A percentile compares a stretch with the other conserved stretches of the same genome.
These are phyloP conservation scores for Tetradesmus obliquus DNA, from an alignment of 139 green algal species.

Conservation along the genomic window DNA sequence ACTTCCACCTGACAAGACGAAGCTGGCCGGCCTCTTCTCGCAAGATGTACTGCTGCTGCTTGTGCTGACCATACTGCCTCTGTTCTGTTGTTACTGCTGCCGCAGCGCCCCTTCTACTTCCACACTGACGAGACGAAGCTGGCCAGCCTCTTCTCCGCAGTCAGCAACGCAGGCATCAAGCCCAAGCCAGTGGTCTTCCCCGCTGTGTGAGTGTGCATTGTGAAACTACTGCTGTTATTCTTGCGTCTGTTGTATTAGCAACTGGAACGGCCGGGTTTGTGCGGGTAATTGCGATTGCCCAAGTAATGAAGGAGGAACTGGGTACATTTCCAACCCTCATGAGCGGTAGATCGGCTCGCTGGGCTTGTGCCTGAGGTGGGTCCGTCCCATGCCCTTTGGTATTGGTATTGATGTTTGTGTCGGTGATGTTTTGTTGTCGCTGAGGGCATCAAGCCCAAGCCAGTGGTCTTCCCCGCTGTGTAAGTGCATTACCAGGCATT, in stretches of 20 bases:
- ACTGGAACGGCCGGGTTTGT: neutral
- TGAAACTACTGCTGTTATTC: neutral
- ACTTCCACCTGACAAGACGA: conserved; percentile 19
- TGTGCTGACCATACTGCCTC: neutral
- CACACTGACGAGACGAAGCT: conserved; percentile 41
- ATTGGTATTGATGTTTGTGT: too few relatives aligned
- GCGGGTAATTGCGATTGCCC: too few relatives aligned
- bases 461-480: too few relatives aligned
- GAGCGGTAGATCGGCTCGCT: too few relatives aligned
- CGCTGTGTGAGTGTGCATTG: conserved; percentile 1
- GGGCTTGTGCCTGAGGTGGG: too few relatives aligned
- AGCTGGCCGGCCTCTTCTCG: neutral
- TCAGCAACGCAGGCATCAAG: conserved; percentile 6
- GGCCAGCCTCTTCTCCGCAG: neutral
- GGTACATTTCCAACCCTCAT: too few relatives aligned
- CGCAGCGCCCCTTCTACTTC: conserved; percentile 43
- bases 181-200: conserved; percentile 30
- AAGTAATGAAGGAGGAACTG: too few relatives aligned
- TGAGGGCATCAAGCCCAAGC: too few relatives aligned
- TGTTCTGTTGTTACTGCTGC: neutral
- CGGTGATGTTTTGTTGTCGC: too few relatives aligned
- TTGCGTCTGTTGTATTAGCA: neutral
- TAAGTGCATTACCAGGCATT: too few relatives aligned
- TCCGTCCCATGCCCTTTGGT: too few relatives aligned
- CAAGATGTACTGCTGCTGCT: neutral